Evolutionary conservation across 2,329 filamentous ascomycete genomes (phyloP).

Genomic region (Phaeosphaeria sp.): DNA sequence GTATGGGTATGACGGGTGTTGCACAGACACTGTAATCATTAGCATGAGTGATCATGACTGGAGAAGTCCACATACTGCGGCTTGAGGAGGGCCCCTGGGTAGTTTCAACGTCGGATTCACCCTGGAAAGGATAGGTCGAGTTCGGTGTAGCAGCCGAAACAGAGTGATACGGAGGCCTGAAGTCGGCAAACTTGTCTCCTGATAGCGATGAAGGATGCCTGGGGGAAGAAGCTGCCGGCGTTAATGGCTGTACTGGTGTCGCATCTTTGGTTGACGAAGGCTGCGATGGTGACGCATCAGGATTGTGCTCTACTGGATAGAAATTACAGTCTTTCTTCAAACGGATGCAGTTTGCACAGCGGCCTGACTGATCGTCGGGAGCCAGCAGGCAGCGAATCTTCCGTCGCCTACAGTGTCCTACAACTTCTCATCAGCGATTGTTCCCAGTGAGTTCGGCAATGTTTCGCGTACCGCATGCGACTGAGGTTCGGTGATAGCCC

Average conservation of each 20-base stretch:
- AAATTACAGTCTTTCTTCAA: conserved; percentile 96
- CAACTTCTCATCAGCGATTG: conserved; percentile 24
- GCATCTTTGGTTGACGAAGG: conserved; percentile 53
- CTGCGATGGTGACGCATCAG: conserved; percentile 57
- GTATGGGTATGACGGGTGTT: conserved; percentile 42
- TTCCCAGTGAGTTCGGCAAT: neutral
- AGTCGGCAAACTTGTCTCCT: conserved; percentile 42
- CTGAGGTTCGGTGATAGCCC: conserved; percentile 92
- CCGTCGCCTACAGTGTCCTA: conserved; percentile 88
- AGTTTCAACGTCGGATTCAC: conserved; percentile 37
- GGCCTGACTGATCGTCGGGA: conserved; percentile 72
- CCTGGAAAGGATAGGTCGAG: conserved; percentile 32
- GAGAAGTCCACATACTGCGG: conserved; percentile 31
- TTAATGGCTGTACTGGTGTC: conserved; percentile 50
- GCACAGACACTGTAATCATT: conserved; percentile 36
- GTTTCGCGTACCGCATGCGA: conserved; percentile 84
- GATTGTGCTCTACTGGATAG: conserved; percentile 82
- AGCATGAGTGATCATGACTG: conserved; percentile 12
- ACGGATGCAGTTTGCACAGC: conserved; percentile 91
- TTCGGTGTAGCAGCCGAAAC: conserved; percentile 17
- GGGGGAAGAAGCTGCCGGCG: conserved; percentile 60
- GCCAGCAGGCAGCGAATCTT: conserved; percentile 92
- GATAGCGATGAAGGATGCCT: conserved; percentile 31
- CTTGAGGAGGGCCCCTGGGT: conserved; percentile 27
- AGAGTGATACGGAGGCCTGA: conserved; percentile 33